These are phyloP conservation scores for Sporothrix pallida DNA, from an alignment of 2,329 filamentous ascomycete species.

Conservation along the genomic window DNA sequence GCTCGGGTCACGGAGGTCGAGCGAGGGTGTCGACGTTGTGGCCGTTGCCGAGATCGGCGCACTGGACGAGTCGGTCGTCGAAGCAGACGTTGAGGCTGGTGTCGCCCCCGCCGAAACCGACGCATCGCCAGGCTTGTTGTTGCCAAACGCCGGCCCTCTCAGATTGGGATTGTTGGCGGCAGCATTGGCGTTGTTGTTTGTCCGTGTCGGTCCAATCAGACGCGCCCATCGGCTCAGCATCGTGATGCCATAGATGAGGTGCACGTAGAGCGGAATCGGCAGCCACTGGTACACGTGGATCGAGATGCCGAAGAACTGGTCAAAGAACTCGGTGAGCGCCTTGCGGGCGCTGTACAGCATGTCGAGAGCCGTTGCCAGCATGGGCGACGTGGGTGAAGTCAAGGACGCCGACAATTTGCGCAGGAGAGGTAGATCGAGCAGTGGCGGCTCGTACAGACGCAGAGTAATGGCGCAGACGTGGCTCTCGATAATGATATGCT, in stretches of 20 bases:
- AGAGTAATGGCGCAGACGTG: constrained; percentile 51
- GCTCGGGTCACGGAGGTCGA: constrained; percentile 28
- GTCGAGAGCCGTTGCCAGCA: constrained; percentile 52
- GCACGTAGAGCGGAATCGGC: constrained; percentile 53
- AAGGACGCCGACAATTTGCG: constrained; percentile 53
- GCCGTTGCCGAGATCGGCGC: background rate
- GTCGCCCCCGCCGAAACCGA: background rate
- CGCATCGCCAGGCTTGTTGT: background rate
- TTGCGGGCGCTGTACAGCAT: constrained; percentile 56
- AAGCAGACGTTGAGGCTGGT: background rate
- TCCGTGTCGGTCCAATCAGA: constrained; percentile 44
- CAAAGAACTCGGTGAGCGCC: constrained; percentile 57
- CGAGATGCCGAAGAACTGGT: constrained; percentile 55
- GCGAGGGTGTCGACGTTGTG: background rate
- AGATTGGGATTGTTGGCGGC: background rate
- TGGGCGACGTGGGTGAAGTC: constrained; percentile 43
- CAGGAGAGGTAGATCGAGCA: constrained; percentile 50
- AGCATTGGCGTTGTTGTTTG: background rate
- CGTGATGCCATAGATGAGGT: constrained; percentile 57
- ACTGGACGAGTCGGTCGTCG: background rate
- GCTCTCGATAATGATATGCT: constrained; percentile 48
- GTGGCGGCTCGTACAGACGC: constrained; percentile 56
- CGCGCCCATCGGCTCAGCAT: constrained; percentile 60
- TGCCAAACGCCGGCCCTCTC: background rate
- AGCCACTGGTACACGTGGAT: constrained; percentile 52